phyloP scores from a whole-genome alignment of 139 green algal genomes.

The Pleodorina starrii region DNA sequence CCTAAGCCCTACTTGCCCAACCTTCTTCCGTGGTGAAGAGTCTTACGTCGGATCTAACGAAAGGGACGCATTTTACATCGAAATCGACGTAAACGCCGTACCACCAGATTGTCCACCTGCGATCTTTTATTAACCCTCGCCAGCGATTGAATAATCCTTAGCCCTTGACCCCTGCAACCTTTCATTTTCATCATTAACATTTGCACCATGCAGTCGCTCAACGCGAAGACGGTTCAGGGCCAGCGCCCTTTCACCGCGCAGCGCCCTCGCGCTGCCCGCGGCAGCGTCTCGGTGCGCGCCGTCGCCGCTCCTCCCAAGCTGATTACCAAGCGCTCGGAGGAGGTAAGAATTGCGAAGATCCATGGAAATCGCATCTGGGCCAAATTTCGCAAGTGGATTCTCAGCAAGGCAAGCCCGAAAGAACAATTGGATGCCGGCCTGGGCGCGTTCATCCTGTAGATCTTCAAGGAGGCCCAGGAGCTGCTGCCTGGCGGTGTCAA shows the following conservation, averaged over 20 bases:
- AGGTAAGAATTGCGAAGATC: constrained; percentile 49
- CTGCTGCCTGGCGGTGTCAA: constrained; percentile 98
- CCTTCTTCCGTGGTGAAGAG: no score
- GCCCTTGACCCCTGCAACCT: not conserved
- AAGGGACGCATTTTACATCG: no score
- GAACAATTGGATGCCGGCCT: no score
- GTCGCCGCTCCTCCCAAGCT: constrained; percentile 53
- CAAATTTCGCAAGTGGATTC: no score
- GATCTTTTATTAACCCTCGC: no score
- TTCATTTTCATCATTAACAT: not conserved
- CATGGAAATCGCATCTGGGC: not conserved
- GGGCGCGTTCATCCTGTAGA: constrained; percentile 78
- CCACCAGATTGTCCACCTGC: not conserved
- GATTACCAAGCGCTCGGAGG: constrained; percentile 65
- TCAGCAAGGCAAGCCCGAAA: no score
- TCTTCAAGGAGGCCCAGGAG: constrained; percentile 93
- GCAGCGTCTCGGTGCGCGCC: constrained; percentile 21
- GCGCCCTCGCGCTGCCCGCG: not conserved
- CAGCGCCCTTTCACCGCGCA: constrained; percentile 14
- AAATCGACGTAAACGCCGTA: not conserved
- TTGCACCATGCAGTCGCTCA: constrained; percentile 24
- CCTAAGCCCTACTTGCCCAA: no score
- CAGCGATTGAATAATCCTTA: not conserved
- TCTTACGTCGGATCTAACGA: no score
- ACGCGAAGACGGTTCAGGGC: constrained; percentile 28